Evolutionary conservation across 805 yeast species (phyloP), one percentile per base, ranked within the genome.

Genomic region (Candida coleopterorum): DNA sequence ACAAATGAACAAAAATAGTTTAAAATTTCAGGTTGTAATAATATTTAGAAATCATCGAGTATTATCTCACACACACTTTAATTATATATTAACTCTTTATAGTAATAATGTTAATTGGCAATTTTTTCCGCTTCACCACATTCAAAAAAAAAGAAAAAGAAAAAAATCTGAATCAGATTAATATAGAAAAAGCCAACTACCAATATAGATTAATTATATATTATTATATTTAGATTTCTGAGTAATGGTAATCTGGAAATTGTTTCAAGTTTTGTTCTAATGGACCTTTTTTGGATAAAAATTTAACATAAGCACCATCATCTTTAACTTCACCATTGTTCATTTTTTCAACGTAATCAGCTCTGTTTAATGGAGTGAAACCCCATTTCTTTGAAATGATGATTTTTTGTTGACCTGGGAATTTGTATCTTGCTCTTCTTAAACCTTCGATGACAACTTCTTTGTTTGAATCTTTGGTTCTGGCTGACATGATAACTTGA

Each of bases 391-490:
- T 93, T 58, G 99, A 93, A 74, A 93, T 75, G 65, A 93, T 93
- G 69, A 93, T 93, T 81, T 82, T 90, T 78, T 93, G 99, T 80
- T 93, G 99, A 79, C 99, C 99, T 74, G 99, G 99, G 97, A 93
- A 93, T 90, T 93, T 93, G 86, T 93, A 93, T 81, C 97, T 90
- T 55, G 97, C 95, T 83, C 99, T 90, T 81, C 98, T 90, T 73
- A 93, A 85, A 79, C 90, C 98, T 81, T 93, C 99, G 62, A 93
- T 77, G 56, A 87, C 96, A 68, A 86, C 94, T 45, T 77, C 96
- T 81, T 90, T 88, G 96, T 88, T 89, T 64, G 81, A 73, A 75
- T 93, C 98, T 81, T 84, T 90, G 74, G 97, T 85, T 81, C 98
- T 90, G 71, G 87, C 87, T 55, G 97, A 90, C 77, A 93, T 81